Percentiles rank a stretch among this genome's conserved stretches.
Evolutionary conservation across 805 yeast species (phyloP).

Genomic region (Myxozyma nipponensis): DNA sequence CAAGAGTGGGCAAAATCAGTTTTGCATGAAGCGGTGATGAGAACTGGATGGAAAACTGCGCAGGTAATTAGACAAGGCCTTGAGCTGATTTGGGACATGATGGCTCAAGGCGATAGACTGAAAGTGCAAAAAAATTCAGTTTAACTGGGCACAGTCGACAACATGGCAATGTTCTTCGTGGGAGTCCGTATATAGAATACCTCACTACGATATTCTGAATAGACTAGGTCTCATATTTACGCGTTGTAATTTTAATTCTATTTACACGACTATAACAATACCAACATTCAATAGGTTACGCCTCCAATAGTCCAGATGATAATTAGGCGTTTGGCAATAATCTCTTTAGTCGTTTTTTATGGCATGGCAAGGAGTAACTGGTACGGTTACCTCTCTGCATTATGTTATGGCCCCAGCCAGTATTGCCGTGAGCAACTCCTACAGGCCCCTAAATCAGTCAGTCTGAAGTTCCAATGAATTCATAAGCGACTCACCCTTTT

Average conservation of each 20-base stretch:
- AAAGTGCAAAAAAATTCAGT: background rate
- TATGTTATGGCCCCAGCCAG: slow-evolving; percentile 16
- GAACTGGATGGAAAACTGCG: slow-evolving; percentile 18
- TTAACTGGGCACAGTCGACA: too few relatives aligned
- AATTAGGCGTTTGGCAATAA: slow-evolving; percentile 19
- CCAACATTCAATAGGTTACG: too few relatives aligned
- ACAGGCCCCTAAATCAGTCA: slow-evolving; percentile 18
- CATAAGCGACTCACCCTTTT: slow-evolving; percentile 16
- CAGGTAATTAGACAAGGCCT: slow-evolving; percentile 8
- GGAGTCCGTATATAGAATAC: too few relatives aligned
- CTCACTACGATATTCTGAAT: too few relatives aligned
- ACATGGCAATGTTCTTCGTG: too few relatives aligned
- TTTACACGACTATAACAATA: too few relatives aligned
- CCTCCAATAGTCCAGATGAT: too few relatives aligned
- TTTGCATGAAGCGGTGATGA: slow-evolving; percentile 2
- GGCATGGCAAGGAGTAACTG: slow-evolving; percentile 18
- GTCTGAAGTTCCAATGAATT: background rate
- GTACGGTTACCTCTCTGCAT: slow-evolving; percentile 8
- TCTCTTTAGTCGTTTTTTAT: slow-evolving; percentile 11
- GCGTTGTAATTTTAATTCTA: too few relatives aligned
- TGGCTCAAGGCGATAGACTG: background rate
- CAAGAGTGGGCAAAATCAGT: slow-evolving; percentile 6
- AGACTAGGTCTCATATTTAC: too few relatives aligned
- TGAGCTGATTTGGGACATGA: slow-evolving; percentile 5
- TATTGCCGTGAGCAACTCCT: slow-evolving; percentile 21